phyloP scores from a whole-genome alignment of 208 protist genomes.

The Trypanosoma avium region DNA sequence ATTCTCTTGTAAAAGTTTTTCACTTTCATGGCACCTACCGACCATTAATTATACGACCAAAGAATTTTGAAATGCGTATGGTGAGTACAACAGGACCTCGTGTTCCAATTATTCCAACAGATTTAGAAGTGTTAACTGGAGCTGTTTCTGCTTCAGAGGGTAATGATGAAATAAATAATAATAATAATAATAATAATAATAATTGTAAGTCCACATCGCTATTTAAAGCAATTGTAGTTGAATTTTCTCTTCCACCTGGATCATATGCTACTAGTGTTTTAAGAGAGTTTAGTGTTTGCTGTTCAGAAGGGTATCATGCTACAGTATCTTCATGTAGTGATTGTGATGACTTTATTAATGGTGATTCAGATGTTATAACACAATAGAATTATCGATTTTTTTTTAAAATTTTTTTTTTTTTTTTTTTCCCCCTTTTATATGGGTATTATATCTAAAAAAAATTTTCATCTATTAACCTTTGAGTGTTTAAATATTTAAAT shows the following conservation, averaged over 20 bases:
- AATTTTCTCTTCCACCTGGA: conserved; percentile 81
- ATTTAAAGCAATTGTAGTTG: conserved; percentile 39
- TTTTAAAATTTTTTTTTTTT: conserved; percentile 22
- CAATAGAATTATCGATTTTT: background rate
- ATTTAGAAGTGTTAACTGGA: conserved; percentile 43
- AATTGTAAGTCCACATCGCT: background rate
- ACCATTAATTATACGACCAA: conserved; percentile 50
- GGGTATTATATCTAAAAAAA: too few species aligned
- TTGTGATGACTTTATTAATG: background rate
- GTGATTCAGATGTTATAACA: background rate
- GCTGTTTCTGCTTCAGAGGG: background rate
- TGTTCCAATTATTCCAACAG: conserved; percentile 59
- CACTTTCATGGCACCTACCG: conserved; percentile 91
- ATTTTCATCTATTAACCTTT: too few species aligned
- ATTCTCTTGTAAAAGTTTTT: conserved; percentile 73
- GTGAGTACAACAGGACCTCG: conserved; percentile 32
- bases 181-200: background rate
- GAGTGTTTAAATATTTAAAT: too few species aligned
- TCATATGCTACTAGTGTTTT: conserved; percentile 87
- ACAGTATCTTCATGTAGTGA: background rate
- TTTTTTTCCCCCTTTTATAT: too few species aligned
- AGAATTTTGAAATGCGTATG: conserved; percentile 35
- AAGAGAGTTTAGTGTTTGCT: conserved; percentile 65
- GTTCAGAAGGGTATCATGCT: conserved; percentile 42
- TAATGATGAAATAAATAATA: background rate